Percentiles rank a stretch among this genome's conserved stretches.
Evolutionary conservation across 1,139 yeast species (phyloP).

Genomic region (Taphrina betulina): DNA sequence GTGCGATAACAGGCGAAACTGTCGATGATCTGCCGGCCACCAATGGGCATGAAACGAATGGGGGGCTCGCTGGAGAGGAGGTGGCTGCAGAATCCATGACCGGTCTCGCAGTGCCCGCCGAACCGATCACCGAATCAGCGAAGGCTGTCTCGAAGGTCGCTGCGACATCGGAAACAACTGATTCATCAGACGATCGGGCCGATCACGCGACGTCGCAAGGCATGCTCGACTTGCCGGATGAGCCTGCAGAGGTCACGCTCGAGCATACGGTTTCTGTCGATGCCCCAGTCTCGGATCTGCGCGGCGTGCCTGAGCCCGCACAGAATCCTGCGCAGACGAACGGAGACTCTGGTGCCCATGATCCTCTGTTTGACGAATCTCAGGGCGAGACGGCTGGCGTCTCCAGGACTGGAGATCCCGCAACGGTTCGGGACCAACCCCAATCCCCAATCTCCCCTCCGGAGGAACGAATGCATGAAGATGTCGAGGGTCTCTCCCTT

Average conservation of each 20-base stretch:
- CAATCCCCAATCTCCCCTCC: slow-evolving; percentile 17
- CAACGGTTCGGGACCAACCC: not conserved
- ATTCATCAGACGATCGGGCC: not conserved
- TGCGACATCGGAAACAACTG: not conserved
- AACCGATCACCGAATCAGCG: slow-evolving; percentile 22
- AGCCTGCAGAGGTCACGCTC: slow-evolving; percentile 6
- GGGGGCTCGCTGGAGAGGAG: not conserved
- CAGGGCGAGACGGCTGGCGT: too few species aligned
- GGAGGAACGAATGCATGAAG: not conserved
- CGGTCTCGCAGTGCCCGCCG: slow-evolving; percentile 19
- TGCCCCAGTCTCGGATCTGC: slow-evolving; percentile 17
- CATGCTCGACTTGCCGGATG: not conserved
- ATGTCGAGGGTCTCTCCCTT: not conserved
- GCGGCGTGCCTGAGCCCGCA: slow-evolving; percentile 12
- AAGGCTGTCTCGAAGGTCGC: slow-evolving; percentile 6
- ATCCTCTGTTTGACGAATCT: slow-evolving; percentile 9
- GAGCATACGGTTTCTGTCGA: slow-evolving; percentile 20
- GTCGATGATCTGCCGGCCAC: too few species aligned
- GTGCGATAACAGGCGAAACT: too few species aligned
- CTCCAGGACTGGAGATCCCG: not conserved
- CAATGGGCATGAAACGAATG: too few species aligned
- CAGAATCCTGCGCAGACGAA: not conserved
- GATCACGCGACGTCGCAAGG: not conserved
- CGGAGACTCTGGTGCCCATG: not conserved
- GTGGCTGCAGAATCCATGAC: slow-evolving; percentile 5